phyloP scores from a whole-genome alignment of 495 filamentous ascomycete genomes.

The Penicillium alfredii region DNA sequence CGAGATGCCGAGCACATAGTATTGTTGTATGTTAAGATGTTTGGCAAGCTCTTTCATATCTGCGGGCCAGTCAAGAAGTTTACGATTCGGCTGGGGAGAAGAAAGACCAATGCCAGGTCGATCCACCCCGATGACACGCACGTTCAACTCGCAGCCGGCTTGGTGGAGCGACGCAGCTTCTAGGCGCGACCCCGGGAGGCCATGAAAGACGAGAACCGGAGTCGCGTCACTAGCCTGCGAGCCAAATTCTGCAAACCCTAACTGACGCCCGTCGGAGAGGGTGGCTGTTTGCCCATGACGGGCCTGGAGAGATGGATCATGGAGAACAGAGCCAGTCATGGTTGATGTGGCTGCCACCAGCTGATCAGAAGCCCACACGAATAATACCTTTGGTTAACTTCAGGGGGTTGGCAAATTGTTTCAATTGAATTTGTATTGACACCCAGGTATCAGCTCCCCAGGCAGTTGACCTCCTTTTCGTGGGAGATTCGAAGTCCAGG shows the following conservation, averaged over 20 bases:
- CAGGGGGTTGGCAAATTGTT: too few species aligned
- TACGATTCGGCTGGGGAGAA: constrained; percentile 25
- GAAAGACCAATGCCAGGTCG: constrained; percentile 39
- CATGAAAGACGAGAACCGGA: constrained; percentile 31
- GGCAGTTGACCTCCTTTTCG: not conserved
- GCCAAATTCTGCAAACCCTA: constrained; percentile 33
- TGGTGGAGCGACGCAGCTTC: constrained; percentile 21
- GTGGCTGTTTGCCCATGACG: constrained; percentile 5
- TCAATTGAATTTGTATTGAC: too few species aligned
- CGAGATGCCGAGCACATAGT: constrained; percentile 30
- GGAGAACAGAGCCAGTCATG: constrained; percentile 9
- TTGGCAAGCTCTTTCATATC: constrained; percentile 32
- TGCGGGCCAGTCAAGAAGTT: constrained; percentile 31
- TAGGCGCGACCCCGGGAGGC: constrained; percentile 30
- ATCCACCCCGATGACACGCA: constrained; percentile 34
- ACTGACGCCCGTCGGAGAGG: constrained; percentile 25
- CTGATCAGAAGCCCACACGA: too few species aligned
- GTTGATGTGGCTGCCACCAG: constrained; percentile 8
- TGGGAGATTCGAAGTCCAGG: not conserved
- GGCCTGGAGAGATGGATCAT: constrained; percentile 7
- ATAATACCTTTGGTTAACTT: too few species aligned
- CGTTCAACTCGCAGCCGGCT: constrained; percentile 13
- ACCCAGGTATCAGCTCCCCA: too few species aligned
- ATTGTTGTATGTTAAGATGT: constrained; percentile 24
- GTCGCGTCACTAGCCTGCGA: constrained; percentile 9